Base-by-base conservation (phyloP, 371 early-diverging fungal species). In the Dinochytrium kinnereticum region DNA sequence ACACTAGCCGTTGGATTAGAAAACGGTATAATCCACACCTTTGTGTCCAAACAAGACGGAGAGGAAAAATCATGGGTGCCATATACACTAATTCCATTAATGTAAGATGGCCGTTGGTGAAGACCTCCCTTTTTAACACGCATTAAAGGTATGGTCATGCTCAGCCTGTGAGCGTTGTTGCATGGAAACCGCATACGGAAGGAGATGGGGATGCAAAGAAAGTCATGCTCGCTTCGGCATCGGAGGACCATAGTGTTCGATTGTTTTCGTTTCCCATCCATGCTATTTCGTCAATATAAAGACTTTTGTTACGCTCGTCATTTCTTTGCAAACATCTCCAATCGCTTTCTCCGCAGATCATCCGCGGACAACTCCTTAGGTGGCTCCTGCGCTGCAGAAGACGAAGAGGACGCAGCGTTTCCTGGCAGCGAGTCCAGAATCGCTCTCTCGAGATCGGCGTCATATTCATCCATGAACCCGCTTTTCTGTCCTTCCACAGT, bases 1-100 rank as follows among this genome's bases (percentile, higher is more conserved):
- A 70, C 90, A 5, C 73, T 96, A 57, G 94, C 94, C n/a, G 88
- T 90, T 21, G 96, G 95, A 26, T 80, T 94, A 68, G 96, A 96
- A 77, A 87, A 88, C 76, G 96, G 96, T n/a, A 10, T 33, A 24
- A 61, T 61, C 7, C 10, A 33, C 7, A 28, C 36, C 10, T 37
- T 61, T 26, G 24, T 5, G 10, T 53, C n/a, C 26, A 13, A 53
- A 53, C 5, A 24, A 26, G 26, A 53, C 5, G 55, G n/a, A 53
- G 26, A 53, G 5, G 24, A 5, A 53, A 24, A 53, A 5, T 5
- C 5, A 13, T 53, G 55, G 55, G 55, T 53, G 7, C 5, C 13
- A 15, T 53, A 5, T 21, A 53, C 55, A 13, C n/a, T 21, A 26
- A 53, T 53, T 24, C 55, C 55, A 26, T 5, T 5, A 53, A 53